Evolutionary conservation across 768 basidiomycete genomes (phyloP).

Genomic region (Mycena vitilis): DNA sequence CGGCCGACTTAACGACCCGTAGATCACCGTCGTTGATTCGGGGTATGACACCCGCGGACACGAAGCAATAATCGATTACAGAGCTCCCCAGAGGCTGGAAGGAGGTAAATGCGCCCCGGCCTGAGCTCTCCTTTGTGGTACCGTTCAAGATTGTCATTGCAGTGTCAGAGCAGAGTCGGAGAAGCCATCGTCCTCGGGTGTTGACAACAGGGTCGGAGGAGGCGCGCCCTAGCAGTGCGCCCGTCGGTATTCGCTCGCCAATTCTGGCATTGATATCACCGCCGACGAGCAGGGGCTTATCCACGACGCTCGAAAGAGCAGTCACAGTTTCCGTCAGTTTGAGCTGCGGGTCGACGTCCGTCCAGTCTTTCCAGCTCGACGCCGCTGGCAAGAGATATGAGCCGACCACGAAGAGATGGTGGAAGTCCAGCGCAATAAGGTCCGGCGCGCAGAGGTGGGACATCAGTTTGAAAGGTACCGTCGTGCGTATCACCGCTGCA

Average conservation of each 20-base stretch:
- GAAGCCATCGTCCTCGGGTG: conserved; percentile 1
- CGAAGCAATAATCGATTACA: not conserved
- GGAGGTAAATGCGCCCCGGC: not conserved
- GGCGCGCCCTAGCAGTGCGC: not conserved
- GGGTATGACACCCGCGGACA: not conserved
- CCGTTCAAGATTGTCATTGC: conserved; percentile 16
- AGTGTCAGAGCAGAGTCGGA: not conserved
- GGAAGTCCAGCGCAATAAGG: conserved; percentile 10
- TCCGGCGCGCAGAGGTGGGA: conserved; percentile 3
- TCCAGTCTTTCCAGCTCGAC: too few species aligned
- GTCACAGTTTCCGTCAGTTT: not conserved
- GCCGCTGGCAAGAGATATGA: conserved; percentile 10
- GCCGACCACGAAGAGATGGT: not conserved
- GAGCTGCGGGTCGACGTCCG: not conserved
- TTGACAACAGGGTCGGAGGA: not conserved
- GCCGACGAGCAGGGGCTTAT: not conserved
- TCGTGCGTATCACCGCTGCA: not conserved
- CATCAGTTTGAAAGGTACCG: not conserved
- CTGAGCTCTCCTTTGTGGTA: not conserved
- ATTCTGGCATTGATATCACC: conserved; percentile 5
- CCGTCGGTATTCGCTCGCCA: not conserved
- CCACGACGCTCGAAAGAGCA: not conserved
- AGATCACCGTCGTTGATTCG: not conserved
- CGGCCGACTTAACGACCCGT: not conserved
- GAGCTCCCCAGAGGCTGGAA: not conserved